phyloP scores from a whole-genome alignment of 805 yeast species.

The Saccharomycopsis synnaedendra region DNA sequence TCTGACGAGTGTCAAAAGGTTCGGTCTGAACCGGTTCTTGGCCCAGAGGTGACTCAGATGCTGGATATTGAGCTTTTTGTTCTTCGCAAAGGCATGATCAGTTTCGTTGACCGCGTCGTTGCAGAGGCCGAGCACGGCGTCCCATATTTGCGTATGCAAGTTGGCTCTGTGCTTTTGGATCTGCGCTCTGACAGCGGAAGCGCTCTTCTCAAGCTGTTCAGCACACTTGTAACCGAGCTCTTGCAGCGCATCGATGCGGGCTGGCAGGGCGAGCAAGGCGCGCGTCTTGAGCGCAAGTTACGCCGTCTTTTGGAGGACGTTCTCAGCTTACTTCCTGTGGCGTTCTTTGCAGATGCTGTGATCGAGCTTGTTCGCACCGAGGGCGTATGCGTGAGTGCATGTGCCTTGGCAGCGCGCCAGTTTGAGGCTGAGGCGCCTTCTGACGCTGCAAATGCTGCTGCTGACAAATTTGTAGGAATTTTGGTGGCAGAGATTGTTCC shows the following conservation, averaged over 20 bases:
- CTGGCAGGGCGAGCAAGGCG: neutral
- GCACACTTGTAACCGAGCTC: slow-evolving; percentile 19
- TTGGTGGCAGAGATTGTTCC: slow-evolving; percentile 32
- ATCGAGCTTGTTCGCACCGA: slow-evolving; percentile 30
- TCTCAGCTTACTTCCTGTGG: slow-evolving; percentile 64
- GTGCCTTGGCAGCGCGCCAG: slow-evolving; percentile 51
- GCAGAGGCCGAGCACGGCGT: slow-evolving; percentile 26
- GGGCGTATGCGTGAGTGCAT: slow-evolving; percentile 41
- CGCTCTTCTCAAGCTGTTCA: slow-evolving; percentile 20
- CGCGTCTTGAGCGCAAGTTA: slow-evolving; percentile 28
- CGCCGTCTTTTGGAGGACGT: slow-evolving; percentile 50
- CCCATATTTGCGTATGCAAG: slow-evolving; percentile 41
- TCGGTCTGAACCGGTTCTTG: slow-evolving; percentile 48
- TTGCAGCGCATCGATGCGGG: slow-evolving; percentile 12
- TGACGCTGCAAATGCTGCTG: slow-evolving; percentile 27
- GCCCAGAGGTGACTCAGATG: slow-evolving; percentile 44
- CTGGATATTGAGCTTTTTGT: slow-evolving; percentile 34
- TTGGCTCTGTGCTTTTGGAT: slow-evolving; percentile 41
- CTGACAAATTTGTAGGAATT: slow-evolving; percentile 38
- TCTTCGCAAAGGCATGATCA: slow-evolving; percentile 40
- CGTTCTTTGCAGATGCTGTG: slow-evolving; percentile 56
- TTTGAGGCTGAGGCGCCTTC: slow-evolving; percentile 56
- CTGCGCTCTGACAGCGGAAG: slow-evolving; percentile 16
- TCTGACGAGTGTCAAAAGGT: slow-evolving; percentile 28
- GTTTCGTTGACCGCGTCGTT: slow-evolving; percentile 41